Conservation (phyloP, 441 rosid species). For the Metrosideros polymorpha region DNA sequence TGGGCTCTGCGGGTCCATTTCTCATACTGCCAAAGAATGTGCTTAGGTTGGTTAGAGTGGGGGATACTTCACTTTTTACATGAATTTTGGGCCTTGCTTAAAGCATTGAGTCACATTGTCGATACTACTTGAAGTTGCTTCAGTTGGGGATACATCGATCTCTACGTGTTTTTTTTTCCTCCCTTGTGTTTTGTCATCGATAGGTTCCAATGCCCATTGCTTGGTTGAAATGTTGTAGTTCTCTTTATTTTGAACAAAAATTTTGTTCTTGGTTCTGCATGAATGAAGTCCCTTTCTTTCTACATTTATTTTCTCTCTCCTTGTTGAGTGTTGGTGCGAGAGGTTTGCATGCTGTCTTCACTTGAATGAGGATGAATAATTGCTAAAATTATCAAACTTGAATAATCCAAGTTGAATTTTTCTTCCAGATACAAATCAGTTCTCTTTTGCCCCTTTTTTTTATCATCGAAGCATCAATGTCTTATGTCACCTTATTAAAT, state of each 20-base stretch:
- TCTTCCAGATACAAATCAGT: not conserved
- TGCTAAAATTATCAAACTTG: not conserved
- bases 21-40: not conserved
- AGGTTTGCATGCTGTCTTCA: not conserved
- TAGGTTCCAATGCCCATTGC: not conserved
- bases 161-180: not conserved
- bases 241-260: not conserved
- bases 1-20: not conserved
- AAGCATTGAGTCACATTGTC: not conserved
- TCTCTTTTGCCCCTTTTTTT: not conserved
- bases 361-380: not conserved
- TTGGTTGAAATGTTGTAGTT: not conserved
- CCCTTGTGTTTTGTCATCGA: not conserved
- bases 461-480: not conserved
- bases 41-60: not conserved
- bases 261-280: not conserved
- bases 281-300: not conserved
- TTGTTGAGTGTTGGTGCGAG: not conserved
- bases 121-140: not conserved
- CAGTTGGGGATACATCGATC: not conserved
- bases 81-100: not conserved
- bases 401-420: not conserved
- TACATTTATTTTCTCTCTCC: not conserved
- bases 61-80: not conserved
- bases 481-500: not conserved